Conservation (phyloP, 306 rosid genomes). For the Sicyos baderoa region DNA sequence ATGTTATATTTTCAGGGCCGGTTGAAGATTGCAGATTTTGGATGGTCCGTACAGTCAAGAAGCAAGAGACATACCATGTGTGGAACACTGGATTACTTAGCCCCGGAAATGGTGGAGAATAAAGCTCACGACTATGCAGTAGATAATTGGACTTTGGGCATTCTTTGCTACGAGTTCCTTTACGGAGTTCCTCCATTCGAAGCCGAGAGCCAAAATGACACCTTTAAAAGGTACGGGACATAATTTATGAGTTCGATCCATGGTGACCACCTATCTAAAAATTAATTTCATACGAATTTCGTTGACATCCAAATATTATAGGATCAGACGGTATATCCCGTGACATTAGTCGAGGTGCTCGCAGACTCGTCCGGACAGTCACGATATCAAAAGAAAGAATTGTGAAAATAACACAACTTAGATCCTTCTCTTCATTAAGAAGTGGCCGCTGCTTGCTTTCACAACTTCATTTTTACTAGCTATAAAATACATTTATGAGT, state of each 20-base stretch:
- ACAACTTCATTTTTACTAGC: background rate
- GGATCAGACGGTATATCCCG: no score
- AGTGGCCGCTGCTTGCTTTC: background rate
- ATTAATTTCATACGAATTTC: no score
- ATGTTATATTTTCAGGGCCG: constrained; percentile 50
- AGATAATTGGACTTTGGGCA: constrained; percentile 85
- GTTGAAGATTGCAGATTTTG: constrained; percentile 83
- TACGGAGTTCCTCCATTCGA: constrained; percentile 84
- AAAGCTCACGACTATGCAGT: constrained; percentile 49
- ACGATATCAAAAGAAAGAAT: no score
- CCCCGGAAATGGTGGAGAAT: constrained; percentile 74
- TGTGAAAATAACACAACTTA: no score
- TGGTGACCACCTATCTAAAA: no score
- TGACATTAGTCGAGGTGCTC: no score
- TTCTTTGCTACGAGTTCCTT: constrained; percentile 85
- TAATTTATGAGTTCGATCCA: no score
- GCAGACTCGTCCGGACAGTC: no score
- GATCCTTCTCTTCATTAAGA: no score
- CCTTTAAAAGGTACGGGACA: constrained; percentile 50
- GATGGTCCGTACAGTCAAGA: constrained; percentile 85
- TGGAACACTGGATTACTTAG: constrained; percentile 87
- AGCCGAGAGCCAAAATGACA: constrained; percentile 75
- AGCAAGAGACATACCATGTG: constrained; percentile 82
- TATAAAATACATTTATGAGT: background rate
- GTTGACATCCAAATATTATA: no score